Percentiles rank a stretch among this genome's conserved stretches.
These are phyloP conservation scores for Microbotryomycetes sp. DNA, from an alignment of 1,284 basidiomycete genomes.

Conservation along the genomic window DNA sequence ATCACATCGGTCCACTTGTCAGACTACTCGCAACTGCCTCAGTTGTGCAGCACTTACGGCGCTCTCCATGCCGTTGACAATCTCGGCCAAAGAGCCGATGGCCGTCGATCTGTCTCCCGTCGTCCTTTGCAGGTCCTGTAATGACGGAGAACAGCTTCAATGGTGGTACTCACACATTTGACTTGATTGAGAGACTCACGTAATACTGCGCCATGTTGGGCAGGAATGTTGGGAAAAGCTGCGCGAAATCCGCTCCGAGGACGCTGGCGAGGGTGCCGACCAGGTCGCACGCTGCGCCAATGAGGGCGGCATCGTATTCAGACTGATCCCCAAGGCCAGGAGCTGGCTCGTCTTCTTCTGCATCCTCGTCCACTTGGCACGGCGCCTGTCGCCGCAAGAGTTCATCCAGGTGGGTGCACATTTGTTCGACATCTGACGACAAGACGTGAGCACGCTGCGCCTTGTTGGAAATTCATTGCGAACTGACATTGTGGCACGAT, in stretches of 20 bases:
- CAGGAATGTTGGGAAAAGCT: slow-evolving; percentile 76
- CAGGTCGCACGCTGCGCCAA: slow-evolving; percentile 89
- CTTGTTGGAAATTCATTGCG: no score
- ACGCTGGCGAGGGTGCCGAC: slow-evolving; percentile 83
- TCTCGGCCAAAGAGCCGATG: slow-evolving; percentile 90
- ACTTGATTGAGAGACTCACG: slow-evolving; percentile 49
- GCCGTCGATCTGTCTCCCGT: slow-evolving; percentile 86
- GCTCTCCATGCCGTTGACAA: slow-evolving; percentile 84
- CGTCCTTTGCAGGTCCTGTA: slow-evolving; percentile 72
- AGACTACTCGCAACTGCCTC: slow-evolving; percentile 67
- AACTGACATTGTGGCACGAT: slow-evolving; percentile 28
- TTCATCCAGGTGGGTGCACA: slow-evolving; percentile 70
- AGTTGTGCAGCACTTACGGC: slow-evolving; percentile 73
- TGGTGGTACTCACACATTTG: no score
- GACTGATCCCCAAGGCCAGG: slow-evolving; percentile 55
- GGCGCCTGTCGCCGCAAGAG: slow-evolving; percentile 87
- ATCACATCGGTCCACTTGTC: slow-evolving; percentile 94
- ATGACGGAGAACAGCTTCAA: not conserved
- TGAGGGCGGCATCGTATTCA: slow-evolving; percentile 93
- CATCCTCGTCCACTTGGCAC: slow-evolving; percentile 94
- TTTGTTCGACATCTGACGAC: slow-evolving; percentile 61
- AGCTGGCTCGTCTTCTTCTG: slow-evolving; percentile 74
- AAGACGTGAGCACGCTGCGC: slow-evolving; percentile 17
- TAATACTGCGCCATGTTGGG: slow-evolving; percentile 90
- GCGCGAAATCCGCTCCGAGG: slow-evolving; percentile 77